These are phyloP conservation scores for Haplosporangium sp. DNA, from an alignment of 371 early-diverging fungal species.

Conservation along the genomic window DNA sequence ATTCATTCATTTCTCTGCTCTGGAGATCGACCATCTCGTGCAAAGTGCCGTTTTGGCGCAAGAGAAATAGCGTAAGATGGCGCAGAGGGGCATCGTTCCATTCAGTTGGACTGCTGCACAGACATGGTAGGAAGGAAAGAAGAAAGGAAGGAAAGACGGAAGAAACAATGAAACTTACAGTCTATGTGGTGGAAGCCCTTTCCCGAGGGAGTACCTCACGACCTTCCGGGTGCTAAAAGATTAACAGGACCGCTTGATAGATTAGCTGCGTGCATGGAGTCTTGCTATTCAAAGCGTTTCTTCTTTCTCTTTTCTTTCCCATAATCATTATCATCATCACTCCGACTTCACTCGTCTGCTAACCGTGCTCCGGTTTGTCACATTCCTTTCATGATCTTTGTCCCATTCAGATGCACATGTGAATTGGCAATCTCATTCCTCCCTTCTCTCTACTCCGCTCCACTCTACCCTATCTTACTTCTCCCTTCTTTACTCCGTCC, in stretches of 20 bases:
- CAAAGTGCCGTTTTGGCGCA: slow-evolving; percentile 3
- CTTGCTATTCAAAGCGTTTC: not conserved
- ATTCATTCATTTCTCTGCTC: not conserved
- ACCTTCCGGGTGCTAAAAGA: not conserved
- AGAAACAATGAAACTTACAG: too few species aligned
- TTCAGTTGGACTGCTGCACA: not conserved
- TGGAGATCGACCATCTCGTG: not conserved
- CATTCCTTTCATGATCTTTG: too few species aligned
- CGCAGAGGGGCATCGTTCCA: not conserved
- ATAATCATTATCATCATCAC: not conserved
- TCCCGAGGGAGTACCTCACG: too few species aligned
- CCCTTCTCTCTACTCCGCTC: not conserved
- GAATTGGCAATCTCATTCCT: too few species aligned
- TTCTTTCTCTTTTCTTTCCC: not conserved
- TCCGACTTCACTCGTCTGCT: too few species aligned
- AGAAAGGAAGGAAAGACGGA: not conserved
- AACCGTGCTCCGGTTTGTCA: too few species aligned
- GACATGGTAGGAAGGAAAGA: not conserved
- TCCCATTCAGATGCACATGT: too few species aligned
- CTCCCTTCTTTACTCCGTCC: too few species aligned
- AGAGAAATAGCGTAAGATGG: not conserved
- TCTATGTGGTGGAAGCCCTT: too few species aligned
- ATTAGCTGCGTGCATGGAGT: not conserved
- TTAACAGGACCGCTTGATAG: not conserved
- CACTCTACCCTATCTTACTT: not conserved